A percentile compares a stretch with the other conserved stretches of the same genome.
phyloP scores from a whole-genome alignment of 2,329 filamentous ascomycete genomes.

The Hypomyces rosellus region DNA sequence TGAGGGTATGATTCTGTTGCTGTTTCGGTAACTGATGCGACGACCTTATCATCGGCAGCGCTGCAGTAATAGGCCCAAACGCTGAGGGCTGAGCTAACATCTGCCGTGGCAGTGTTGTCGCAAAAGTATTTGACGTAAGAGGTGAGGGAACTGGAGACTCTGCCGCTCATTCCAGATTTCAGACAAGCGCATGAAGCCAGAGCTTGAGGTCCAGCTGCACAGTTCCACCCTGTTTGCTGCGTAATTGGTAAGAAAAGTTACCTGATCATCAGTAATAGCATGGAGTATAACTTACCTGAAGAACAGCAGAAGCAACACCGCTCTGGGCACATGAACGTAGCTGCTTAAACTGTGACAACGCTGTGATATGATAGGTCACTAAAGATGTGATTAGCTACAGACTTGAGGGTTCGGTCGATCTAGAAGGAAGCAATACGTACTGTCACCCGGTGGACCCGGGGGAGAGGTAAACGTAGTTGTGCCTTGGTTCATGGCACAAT shows the following conservation, averaged over 20 bases:
- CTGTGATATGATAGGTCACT: constrained; percentile 52
- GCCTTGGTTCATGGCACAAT: constrained; percentile 45
- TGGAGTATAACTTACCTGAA: constrained; percentile 26
- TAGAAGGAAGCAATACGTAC: constrained; percentile 28
- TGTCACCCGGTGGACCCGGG: constrained; percentile 43
- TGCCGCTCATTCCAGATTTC: constrained; percentile 40
- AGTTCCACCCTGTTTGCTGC: constrained; percentile 30
- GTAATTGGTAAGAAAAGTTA: not conserved
- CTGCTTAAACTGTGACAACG: constrained; percentile 38
- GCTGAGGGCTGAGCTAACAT: constrained; percentile 39
- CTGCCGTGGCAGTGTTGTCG: constrained; percentile 35
- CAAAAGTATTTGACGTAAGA: constrained; percentile 40
- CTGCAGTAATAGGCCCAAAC: constrained; percentile 45
- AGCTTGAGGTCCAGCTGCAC: constrained; percentile 40
- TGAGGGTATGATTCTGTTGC: constrained; percentile 13
- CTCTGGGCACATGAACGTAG: constrained; percentile 39
- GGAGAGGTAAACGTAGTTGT: constrained; percentile 43
- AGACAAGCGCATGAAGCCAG: constrained; percentile 48
- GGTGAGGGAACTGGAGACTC: constrained; percentile 37
- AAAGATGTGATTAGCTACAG: not conserved
- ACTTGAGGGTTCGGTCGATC: too few species aligned
- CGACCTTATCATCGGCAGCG: constrained; percentile 37
- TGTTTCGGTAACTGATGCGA: constrained; percentile 37
- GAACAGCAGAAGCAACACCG: constrained; percentile 37
- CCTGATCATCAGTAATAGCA: not conserved